Evolutionary conservation across 768 basidiomycete genomes (phyloP).

Genomic region (Rubroboletus satanas): DNA sequence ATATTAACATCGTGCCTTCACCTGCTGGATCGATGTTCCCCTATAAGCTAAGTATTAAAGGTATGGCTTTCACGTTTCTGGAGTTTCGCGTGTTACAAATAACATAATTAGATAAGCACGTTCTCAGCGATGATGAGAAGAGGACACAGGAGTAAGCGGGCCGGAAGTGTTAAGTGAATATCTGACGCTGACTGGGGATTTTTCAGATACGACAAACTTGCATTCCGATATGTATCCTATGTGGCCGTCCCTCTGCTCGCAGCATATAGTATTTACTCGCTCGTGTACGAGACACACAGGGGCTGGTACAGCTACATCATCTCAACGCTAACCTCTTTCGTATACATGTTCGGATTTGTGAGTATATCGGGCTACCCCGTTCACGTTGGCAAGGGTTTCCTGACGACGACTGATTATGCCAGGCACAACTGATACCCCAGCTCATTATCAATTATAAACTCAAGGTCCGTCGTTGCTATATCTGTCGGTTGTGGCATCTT

Average conservation of each 20-base stretch:
- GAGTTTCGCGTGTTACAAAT: slow-evolving; percentile 8
- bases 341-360: slow-evolving; percentile 98
- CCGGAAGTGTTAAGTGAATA: slow-evolving; percentile 21
- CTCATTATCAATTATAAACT: slow-evolving; percentile 97
- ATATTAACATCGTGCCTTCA: slow-evolving; percentile 66
- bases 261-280: slow-evolving; percentile 74
- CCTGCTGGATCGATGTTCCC: slow-evolving; percentile 66
- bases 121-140: slow-evolving; percentile 94
- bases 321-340: slow-evolving; percentile 87
- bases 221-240: slow-evolving; percentile 93
- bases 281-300: slow-evolving; percentile 78
- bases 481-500: slow-evolving; percentile 2
- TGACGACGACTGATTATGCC: slow-evolving; percentile 16
- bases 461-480: slow-evolving; percentile 51
- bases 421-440: slow-evolving; percentile 85
- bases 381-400: slow-evolving; percentile 1
- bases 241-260: slow-evolving; percentile 78
- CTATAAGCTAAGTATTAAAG: slow-evolving; percentile 78
- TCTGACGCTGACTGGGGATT: slow-evolving; percentile 3
- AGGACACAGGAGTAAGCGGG: slow-evolving; percentile 86
- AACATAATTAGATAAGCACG: slow-evolving; percentile 72
- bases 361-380: slow-evolving; percentile 34
- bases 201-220: slow-evolving; percentile 79
- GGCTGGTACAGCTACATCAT: slow-evolving; percentile 98
- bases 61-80: slow-evolving; percentile 38